A percentile compares a stretch with the other conserved stretches of the same genome.
Conservation (phyloP, 2,329 filamentous ascomycete species). For the Scortechinia acanthostroma region DNA sequence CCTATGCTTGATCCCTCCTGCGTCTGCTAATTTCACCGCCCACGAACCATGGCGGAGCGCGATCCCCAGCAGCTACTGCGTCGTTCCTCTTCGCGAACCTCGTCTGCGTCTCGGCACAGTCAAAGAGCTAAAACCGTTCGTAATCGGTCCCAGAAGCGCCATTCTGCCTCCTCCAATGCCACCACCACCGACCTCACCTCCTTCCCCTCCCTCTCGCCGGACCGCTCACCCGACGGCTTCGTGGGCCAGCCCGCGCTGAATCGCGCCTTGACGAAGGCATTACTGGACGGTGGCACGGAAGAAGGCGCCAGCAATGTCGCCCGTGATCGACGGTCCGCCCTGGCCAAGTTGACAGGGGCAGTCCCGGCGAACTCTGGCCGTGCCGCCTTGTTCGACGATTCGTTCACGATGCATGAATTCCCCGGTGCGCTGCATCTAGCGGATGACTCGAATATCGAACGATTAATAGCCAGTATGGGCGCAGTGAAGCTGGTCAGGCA, state of each 20-base stretch:
- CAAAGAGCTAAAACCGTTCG: background rate
- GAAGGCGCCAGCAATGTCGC: background rate
- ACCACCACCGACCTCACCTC: background rate
- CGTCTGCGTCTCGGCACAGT: background rate
- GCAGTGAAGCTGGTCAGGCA: background rate
- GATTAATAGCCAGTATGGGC: background rate
- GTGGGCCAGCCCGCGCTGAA: background rate
- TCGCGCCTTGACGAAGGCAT: background rate
- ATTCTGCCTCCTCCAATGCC: constrained; percentile 1
- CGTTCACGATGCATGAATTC: background rate
- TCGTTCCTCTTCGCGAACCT: background rate
- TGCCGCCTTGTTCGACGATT: background rate
- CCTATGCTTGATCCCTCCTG: background rate
- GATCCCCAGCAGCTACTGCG: background rate
- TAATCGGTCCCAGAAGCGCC: background rate
- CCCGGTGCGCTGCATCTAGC: background rate
- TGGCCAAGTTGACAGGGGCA: background rate
- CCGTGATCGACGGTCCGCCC: background rate
- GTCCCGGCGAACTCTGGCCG: background rate
- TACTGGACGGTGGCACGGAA: background rate
- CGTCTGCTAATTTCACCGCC: background rate
- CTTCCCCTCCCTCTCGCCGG: background rate
- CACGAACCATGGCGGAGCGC: background rate
- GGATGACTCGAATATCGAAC: background rate
- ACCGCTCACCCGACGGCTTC: background rate